Base-by-base conservation (phyloP, 495 filamentous ascomycete genomes). In the Hyphodiscus hymeniophilus region DNA sequence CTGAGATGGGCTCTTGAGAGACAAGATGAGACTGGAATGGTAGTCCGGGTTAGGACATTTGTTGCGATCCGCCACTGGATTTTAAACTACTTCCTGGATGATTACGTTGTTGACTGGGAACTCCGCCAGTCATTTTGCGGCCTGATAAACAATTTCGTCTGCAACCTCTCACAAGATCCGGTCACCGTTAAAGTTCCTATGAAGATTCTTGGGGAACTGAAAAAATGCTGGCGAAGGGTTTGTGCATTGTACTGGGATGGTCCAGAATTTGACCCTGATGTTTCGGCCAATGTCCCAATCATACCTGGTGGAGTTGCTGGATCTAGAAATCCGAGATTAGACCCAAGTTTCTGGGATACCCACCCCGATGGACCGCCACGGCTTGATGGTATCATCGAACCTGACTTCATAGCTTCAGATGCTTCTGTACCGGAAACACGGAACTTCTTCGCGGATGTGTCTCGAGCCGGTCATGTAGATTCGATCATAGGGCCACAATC, bases 21-120 rank as follows among this genome's bases (percentile, higher is more conserved):
- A 38, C 65, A 75, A 30, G 88, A 94, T 57, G 87, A 96, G 57
- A 81, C 82, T 50, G 94, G 92, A 10, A 82, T 85, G 54, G 85
- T 97, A 22, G 94, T 99, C 16, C 77, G 88, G 41, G 94, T 99
- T 39, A 82, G 92, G 39, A 92, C 89, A 0, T 99, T 99, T 68
- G 94, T 95, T 18, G 92, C 94, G 20, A 74, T 97, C 30, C 83
- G 92, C 51, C 92, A 99, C 62, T 99, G 92, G 92, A 90, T 99
- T 48, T 66, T 99, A 52, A 99, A 99, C 59, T 99, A 97, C 60
- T 97, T 96, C 58, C 74, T 85, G 20, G 94, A 97, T 63, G 92
- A 99, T 62, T 99, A 95, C 62, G 80, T 94, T 16, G 74, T 84
- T n/a, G 81, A 90, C 58, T 81, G 86, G 53, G 69, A 80, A 41